These are phyloP conservation scores for Rhodotorula sp. DNA, from an alignment of 1,284 basidiomycete genomes.

Conservation along the genomic window DNA sequence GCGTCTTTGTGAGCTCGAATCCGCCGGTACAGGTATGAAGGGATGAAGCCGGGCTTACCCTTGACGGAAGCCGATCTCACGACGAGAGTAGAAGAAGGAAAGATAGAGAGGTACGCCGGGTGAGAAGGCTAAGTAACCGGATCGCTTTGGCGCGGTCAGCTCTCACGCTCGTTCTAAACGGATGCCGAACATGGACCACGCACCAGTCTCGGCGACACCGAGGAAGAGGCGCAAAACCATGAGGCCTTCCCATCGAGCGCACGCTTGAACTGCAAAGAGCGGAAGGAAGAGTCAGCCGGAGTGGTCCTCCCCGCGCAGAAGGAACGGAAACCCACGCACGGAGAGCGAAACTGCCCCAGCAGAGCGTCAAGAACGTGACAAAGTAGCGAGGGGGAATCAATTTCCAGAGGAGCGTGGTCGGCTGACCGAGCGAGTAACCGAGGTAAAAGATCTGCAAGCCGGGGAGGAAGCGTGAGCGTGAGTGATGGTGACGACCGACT, in stretches of 20 bases:
- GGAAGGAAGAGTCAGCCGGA: conserved; percentile 17
- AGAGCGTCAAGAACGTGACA: conserved; percentile 42
- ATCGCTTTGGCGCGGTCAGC: too few species aligned
- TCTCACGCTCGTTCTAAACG: too few species aligned
- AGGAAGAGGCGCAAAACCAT: conserved; percentile 45
- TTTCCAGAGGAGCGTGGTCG: conserved; percentile 43
- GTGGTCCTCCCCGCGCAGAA: neutral
- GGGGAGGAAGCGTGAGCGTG: neutral
- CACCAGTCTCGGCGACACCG: conserved; percentile 42
- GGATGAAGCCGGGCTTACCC: conserved; percentile 13
- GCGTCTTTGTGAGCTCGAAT: conserved; percentile 17
- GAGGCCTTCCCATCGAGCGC: conserved; percentile 42
- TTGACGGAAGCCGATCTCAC: conserved; percentile 46
- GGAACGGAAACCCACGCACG: neutral
- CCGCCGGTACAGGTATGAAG: neutral
- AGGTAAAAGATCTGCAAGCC: conserved; percentile 31
- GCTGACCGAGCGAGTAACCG: conserved; percentile 42
- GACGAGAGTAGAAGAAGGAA: conserved; percentile 43
- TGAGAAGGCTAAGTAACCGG: conserved; percentile 11
- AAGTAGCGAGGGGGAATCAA: conserved; percentile 41
- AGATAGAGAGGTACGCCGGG: conserved; percentile 45
- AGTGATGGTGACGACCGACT: too few species aligned
- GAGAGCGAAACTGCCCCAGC: conserved; percentile 40
- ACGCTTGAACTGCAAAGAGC: conserved; percentile 37
- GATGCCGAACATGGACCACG: neutral